Conservation (phyloP, 2,329 filamentous ascomycete genomes). For the Cladosporium velox region DNA sequence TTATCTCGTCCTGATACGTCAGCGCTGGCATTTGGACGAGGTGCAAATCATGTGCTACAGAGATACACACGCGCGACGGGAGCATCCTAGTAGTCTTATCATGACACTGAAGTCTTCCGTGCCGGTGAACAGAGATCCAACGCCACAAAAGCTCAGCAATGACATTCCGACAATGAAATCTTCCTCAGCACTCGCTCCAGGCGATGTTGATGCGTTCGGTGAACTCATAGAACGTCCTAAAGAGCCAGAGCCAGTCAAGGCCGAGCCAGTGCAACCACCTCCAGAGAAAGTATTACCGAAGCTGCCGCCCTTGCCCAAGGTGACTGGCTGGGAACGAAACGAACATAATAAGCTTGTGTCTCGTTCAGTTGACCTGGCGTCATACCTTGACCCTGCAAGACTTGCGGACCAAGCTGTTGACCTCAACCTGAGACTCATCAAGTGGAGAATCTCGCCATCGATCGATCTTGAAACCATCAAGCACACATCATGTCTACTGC, state of each 20-base stretch:
- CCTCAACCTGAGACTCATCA: constrained; percentile 96
- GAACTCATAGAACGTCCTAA: constrained; percentile 33
- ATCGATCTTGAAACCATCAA: constrained; percentile 88
- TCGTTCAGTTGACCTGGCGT: constrained; percentile 77
- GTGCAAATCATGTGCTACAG: constrained; percentile 89
- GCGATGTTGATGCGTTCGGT: constrained; percentile 35
- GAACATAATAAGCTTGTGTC: constrained; percentile 74
- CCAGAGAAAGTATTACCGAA: constrained; percentile 51
- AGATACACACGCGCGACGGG: constrained; percentile 74
- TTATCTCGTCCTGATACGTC: constrained; percentile 77
- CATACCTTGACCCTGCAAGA: constrained; percentile 87
- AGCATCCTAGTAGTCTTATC: constrained; percentile 80
- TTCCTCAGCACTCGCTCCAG: constrained; percentile 33
- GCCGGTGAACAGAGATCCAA: constrained; percentile 34
- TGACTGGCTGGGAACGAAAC: constrained; percentile 93
- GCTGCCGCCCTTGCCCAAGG: constrained; percentile 62
- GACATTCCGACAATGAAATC: constrained; percentile 31
- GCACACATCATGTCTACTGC: constrained; percentile 81
- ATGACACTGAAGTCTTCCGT: constrained; percentile 64
- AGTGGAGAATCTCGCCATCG: constrained; percentile 91
- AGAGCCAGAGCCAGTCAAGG: constrained; percentile 14
- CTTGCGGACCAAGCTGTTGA: constrained; percentile 94
- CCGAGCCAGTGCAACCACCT: constrained; percentile 26
- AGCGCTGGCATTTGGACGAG: constrained; percentile 74
- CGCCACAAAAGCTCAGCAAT: constrained; percentile 26